These are phyloP conservation scores for Nothophaeocryptopus gaeumannii DNA, from an alignment of 2,329 filamentous ascomycete species.

Conservation along the genomic window DNA sequence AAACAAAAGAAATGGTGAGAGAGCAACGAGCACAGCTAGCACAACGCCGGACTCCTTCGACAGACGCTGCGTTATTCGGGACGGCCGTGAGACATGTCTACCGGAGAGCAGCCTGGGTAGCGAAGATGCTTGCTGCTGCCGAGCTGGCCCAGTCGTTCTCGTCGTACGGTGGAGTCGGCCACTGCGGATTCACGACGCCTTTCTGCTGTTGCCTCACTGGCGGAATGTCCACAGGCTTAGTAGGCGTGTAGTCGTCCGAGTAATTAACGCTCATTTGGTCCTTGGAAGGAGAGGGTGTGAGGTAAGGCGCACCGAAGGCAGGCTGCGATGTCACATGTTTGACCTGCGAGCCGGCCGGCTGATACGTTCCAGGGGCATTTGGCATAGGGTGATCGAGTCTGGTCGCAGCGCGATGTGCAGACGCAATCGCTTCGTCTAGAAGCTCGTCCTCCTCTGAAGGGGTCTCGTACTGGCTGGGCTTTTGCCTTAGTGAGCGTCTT, in stretches of 20 bases:
- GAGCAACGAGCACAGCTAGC: not conserved
- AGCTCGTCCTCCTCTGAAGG: conserved; percentile 96
- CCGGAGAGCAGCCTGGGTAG: conserved; percentile 56
- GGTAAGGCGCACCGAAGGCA: conserved; percentile 52
- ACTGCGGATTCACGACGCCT: conserved; percentile 61
- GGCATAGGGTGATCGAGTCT: conserved; percentile 57
- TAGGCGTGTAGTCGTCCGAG: conserved; percentile 59
- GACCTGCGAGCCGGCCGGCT: conserved; percentile 46
- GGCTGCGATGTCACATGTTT: conserved; percentile 65
- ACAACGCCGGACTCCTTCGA: conserved; percentile 8
- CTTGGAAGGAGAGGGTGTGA: conserved; percentile 76
- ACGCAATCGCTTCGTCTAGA: conserved; percentile 80
- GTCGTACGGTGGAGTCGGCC: conserved; percentile 94
- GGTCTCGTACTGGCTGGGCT: conserved; percentile 83
- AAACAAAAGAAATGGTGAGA: conserved; percentile 20
- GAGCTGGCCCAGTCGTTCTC: conserved; percentile 87
- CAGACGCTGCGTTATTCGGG: not conserved
- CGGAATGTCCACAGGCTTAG: conserved; percentile 68
- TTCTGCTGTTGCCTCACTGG: conserved; percentile 55
- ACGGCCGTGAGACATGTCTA: conserved; percentile 20
- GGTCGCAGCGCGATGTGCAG: conserved; percentile 71
- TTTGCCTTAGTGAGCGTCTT: conserved; percentile 67
- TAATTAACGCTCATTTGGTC: conserved; percentile 76
- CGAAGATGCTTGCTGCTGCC: conserved; percentile 77
- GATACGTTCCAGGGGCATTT: conserved; percentile 4